These are phyloP conservation scores for Neoscytalidium dimidiatum DNA, from an alignment of 2,329 filamentous ascomycete genomes.

Conservation along the genomic window DNA sequence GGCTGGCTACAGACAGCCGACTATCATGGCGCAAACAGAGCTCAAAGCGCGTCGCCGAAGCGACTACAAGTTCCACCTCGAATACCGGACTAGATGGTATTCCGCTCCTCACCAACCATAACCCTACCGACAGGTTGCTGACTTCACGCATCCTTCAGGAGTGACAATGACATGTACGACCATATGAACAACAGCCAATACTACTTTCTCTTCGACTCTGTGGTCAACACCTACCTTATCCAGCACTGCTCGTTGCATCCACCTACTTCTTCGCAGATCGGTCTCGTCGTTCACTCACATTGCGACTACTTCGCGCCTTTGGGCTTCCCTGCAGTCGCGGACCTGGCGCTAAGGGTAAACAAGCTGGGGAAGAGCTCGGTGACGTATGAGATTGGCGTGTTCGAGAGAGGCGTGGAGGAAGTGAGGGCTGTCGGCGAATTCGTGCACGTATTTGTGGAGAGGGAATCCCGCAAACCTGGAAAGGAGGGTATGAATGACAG, in stretches of 20 bases:
- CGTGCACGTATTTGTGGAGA: constrained; percentile 85
- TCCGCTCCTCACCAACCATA: not conserved
- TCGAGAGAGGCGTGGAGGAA: constrained; percentile 69
- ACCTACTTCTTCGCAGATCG: constrained; percentile 69
- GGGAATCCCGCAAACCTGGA: constrained; percentile 68
- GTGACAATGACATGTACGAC: constrained; percentile 92
- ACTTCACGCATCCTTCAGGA: constrained; percentile 53
- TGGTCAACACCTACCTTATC: constrained; percentile 88
- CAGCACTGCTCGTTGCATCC: constrained; percentile 74
- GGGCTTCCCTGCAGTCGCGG: constrained; percentile 78
- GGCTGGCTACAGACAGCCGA: not conserved
- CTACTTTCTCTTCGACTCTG: constrained; percentile 83
- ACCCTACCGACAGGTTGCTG: constrained; percentile 15
- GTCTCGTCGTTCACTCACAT: constrained; percentile 81
- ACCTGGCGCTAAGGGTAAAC: constrained; percentile 79
- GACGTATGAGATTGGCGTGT: constrained; percentile 86
- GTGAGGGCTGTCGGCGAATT: constrained; percentile 86
- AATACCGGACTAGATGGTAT: constrained; percentile 88
- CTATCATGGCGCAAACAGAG: constrained; percentile 15
- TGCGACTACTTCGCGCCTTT: constrained; percentile 84
- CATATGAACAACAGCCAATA: constrained; percentile 93
- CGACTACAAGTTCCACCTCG: constrained; percentile 77
- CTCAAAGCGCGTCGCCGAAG: constrained; percentile 63
- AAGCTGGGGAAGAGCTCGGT: constrained; percentile 86
- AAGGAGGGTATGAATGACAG: constrained; percentile 62